Conservation (phyloP, 345 rosid species). For the Gossypium anomalum region DNA sequence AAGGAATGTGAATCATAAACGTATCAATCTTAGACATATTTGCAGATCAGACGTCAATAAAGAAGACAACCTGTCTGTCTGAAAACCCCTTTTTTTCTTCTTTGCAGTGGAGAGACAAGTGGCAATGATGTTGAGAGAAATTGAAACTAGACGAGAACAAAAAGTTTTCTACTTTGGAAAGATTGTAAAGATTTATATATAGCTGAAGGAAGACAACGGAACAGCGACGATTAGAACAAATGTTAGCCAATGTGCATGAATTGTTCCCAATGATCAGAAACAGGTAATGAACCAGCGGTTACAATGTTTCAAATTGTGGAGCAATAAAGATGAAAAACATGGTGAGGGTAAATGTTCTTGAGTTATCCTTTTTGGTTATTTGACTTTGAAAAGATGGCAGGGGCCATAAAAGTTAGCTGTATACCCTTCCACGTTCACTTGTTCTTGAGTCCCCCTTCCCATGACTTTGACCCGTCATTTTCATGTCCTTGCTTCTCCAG, state of each 20-base stretch:
- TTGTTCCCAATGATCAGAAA: background rate
- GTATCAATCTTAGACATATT: background rate
- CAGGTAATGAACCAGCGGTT: background rate
- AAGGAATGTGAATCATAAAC: background rate
- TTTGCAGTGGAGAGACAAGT: background rate
- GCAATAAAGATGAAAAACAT: constrained; percentile 8
- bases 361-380: background rate
- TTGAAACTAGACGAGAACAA: background rate
- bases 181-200: background rate
- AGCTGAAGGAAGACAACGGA: too few species aligned
- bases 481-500: background rate
- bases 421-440: background rate
- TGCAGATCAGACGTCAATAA: background rate
- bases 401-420: constrained; percentile 1
- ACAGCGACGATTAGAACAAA: too few species aligned
- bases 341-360: background rate
- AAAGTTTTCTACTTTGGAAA: background rate
- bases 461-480: constrained; percentile 4
- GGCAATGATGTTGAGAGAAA: background rate
- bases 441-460: background rate
- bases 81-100: background rate
- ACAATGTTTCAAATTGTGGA: constrained; percentile 5
- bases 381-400: background rate
- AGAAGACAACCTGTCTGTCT: background rate
- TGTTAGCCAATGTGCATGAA: constrained; percentile 11